Evolutionary conservation across 441 rosid species (phyloP).

Genomic region (Viola pubescens): DNA sequence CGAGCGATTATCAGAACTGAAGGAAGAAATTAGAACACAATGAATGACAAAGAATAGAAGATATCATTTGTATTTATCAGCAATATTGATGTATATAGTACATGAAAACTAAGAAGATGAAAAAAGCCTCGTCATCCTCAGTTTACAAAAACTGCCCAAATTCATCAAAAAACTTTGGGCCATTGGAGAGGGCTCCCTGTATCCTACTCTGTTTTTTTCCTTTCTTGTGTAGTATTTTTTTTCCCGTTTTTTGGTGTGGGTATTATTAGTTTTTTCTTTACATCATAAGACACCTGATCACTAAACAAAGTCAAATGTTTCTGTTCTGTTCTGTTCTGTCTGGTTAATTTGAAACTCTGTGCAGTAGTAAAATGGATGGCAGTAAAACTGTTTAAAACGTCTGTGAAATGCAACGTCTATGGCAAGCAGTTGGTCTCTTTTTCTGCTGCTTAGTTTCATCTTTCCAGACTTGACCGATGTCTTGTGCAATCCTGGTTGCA

Average conservation of each 20-base stretch:
- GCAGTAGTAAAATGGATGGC: neutral
- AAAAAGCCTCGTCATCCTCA: conserved; percentile 59
- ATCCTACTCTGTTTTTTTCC: conserved; percentile 9
- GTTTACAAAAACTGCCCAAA: conserved; percentile 45
- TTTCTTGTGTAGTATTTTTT: conserved; percentile 19
- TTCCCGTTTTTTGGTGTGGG: conserved; percentile 19
- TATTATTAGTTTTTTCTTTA: conserved; percentile 1
- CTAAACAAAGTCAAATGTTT: conserved; percentile 5
- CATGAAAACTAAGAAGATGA: conserved; percentile 6
- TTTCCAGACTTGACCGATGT: conserved; percentile 64
- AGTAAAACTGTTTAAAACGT: conserved; percentile 30
- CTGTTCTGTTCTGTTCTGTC: neutral
- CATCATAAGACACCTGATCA: neutral
- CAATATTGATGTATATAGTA: neutral
- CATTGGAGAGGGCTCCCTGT: conserved; percentile 54
- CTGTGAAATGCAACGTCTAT: conserved; percentile 62
- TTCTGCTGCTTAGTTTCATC: conserved; percentile 51
- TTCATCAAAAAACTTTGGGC: conserved; percentile 36
- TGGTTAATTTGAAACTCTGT: conserved; percentile 2
- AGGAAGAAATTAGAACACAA: neutral
- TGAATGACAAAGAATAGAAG: conserved; percentile 1
- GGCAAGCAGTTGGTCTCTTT: conserved; percentile 43
- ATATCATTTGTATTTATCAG: conserved; percentile 7
- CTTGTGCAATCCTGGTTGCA: conserved; percentile 54
- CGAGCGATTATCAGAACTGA: neutral